A percentile compares a stretch with the other conserved stretches of the same genome.
These are phyloP conservation scores for Pinus tabuliformis DNA, from an alignment of 75 land plant genomes.

Conservation along the genomic window DNA sequence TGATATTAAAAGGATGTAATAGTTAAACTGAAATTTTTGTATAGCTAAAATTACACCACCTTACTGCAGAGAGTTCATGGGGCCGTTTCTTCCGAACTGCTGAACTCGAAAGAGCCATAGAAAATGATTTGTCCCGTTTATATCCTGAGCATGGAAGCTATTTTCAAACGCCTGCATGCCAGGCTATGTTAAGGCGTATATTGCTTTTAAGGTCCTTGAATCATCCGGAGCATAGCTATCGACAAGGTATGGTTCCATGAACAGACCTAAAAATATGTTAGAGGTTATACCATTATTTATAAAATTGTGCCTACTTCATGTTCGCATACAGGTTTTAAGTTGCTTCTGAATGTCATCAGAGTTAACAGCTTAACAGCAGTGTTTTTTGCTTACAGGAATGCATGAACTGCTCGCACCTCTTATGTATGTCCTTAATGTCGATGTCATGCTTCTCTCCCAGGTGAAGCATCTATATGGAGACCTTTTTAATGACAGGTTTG, in stretches of 20 bases:
- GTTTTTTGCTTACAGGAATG: constrained; percentile 62
- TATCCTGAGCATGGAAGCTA: constrained; percentile 87
- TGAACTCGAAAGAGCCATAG: constrained; percentile 80
- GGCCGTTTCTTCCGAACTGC: constrained; percentile 82
- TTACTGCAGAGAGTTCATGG: constrained; percentile 84
- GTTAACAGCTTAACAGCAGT: neutral
- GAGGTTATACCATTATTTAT: neutral
- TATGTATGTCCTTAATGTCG: constrained; percentile 81
- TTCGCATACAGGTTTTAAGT: neutral
- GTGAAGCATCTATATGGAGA: constrained; percentile 64
- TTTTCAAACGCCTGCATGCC: constrained; percentile 82
- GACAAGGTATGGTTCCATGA: constrained; percentile 60
- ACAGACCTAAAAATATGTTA: neutral
- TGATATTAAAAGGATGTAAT: neutral
- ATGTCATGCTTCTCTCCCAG: constrained; percentile 53
- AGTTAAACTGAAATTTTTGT: neutral
- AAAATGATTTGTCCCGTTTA: constrained; percentile 77
- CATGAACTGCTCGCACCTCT: constrained; percentile 95
- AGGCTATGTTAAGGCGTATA: constrained; percentile 76
- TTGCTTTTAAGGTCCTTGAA: constrained; percentile 76
- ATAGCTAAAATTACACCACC: neutral
- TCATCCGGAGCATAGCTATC: constrained; percentile 75
- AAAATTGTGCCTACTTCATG: neutral
- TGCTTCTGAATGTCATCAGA: neutral
- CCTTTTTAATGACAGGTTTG: constrained; percentile 79